Evolutionary conservation across 1,284 basidiomycete genomes (phyloP), one percentile per base, ranked within the genome.

Genomic region (Sporisorium sorghi): DNA sequence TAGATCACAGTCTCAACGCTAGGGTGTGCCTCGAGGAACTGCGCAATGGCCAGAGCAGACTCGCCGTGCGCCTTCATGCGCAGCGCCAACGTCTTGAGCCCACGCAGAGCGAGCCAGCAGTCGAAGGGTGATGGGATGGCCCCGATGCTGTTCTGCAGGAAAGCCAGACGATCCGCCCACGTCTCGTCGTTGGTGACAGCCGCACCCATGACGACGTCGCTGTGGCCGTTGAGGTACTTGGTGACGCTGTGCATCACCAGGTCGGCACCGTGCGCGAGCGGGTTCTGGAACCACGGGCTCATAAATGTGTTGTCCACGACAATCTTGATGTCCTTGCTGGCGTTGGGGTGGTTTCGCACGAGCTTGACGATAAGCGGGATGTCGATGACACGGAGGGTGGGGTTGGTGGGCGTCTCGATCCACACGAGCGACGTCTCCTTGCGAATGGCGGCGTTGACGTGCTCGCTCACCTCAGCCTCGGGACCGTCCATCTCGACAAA

Each of bases 361-460:
- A 94, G 86, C 32, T 87, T 84, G 40, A 88, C 87, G 69, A 94
- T 88, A 58, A 89, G 87, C 1, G 87, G 83, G 80, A 95, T 90
- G 83, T 93, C 90, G 66, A 95, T 90, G 35, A 97, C 86, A n/a
- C 91, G 90, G 12, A 98, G 90, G 0, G 93, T 93, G 0, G 96
- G 96, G 86, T 98, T 98, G 15, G 94, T 97, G 0, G 95, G 96
- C 0, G 92, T 89, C 86, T 99, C 95, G 82, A 97, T 90, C 94
- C 94, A 98, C 63, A 99, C 89, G n/a, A 98, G 87, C 91, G 95
- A 93, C 5, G 94, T 97, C 77, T 95, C 91, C 3, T 89, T 87
- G 39, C 87, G 87, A 71, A 97, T 88, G 0, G 91, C 82, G 21
- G 71, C 88, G 9, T 87, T 86, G 19, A 90, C 74, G 35, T 94